Conservation (phyloP, 1,284 basidiomycete species). For the Chiua sp. region DNA sequence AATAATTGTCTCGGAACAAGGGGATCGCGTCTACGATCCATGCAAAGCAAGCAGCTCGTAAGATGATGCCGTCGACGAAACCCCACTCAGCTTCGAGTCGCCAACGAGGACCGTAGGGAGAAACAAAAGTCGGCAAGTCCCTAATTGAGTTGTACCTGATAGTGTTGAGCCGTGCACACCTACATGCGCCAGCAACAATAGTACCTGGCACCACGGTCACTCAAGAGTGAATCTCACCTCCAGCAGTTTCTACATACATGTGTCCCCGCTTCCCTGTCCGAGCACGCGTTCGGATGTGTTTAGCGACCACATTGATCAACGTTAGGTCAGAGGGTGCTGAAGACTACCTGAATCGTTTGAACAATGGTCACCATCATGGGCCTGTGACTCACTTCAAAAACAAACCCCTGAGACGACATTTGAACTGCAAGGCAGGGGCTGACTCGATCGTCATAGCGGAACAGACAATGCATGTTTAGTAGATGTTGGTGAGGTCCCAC, state of each 20-base stretch:
- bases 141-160: constrained; percentile 86
- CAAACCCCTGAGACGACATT: constrained; percentile 53
- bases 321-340: constrained; percentile 63
- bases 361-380: not conserved
- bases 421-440: constrained; percentile 91
- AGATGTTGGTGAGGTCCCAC: constrained; percentile 46
- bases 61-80: constrained; percentile 89
- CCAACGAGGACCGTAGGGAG: constrained; percentile 90
- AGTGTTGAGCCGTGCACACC: constrained; percentile 94
- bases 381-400: constrained; percentile 25
- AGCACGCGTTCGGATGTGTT: constrained; percentile 63
- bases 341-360: constrained; percentile 19
- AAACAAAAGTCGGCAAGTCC: constrained; percentile 80
- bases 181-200: constrained; percentile 37
- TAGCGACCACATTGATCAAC: constrained; percentile 71
- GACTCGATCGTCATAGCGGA: constrained; percentile 87
- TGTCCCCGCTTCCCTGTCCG: constrained; percentile 45
- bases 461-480: constrained; percentile 76
- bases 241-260: constrained; percentile 93
- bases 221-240: constrained; percentile 63
- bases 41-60: constrained; percentile 50
- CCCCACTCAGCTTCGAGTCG: constrained; percentile 91
- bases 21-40: constrained; percentile 86
- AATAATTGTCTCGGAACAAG: constrained; percentile 87
- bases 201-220: not conserved